These are phyloP conservation scores for Metschnikowia gelsemii DNA, from an alignment of 805 yeast genomes.

Conservation along the genomic window DNA sequence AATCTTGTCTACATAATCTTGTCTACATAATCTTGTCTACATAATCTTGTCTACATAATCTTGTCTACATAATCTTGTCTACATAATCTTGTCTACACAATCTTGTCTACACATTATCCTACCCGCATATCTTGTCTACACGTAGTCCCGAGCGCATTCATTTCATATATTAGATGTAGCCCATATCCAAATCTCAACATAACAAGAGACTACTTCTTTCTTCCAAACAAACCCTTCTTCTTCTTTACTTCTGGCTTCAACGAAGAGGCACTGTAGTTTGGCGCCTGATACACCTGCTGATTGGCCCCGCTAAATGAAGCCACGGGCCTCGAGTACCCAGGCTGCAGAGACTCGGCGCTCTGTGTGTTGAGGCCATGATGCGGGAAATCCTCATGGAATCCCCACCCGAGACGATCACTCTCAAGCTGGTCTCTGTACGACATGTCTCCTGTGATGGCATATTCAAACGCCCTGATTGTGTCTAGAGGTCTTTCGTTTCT, in stretches of 20 bases:
- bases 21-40: no score
- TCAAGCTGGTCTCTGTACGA: constrained; percentile 79
- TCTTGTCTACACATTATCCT: no score
- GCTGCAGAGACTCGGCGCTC: constrained; percentile 18
- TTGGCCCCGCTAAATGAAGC: constrained; percentile 40
- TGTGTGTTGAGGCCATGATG: constrained; percentile 41
- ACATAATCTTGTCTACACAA: no score
- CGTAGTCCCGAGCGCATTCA: no score
- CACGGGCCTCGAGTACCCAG: constrained; percentile 37
- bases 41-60: no score
- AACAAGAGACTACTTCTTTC: constrained; percentile 36
- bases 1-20: no score
- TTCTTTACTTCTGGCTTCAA: constrained; percentile 50
- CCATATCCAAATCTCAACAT: background rate
- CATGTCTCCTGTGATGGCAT: constrained; percentile 87
- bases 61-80: no score
- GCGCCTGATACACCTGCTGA: constrained; percentile 51
- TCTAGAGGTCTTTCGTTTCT: constrained; percentile 97
- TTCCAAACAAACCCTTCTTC: constrained; percentile 80
- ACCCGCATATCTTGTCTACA: no score
- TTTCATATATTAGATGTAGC: no score
- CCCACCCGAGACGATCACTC: constrained; percentile 77
- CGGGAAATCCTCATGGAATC: constrained; percentile 78
- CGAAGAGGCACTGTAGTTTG: constrained; percentile 56
- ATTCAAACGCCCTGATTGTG: constrained; percentile 91